Evolutionary conservation across 2,329 filamentous ascomycete genomes (phyloP), one percentile per base, ranked within the genome.

Genomic region (Cercospora janseana): DNA sequence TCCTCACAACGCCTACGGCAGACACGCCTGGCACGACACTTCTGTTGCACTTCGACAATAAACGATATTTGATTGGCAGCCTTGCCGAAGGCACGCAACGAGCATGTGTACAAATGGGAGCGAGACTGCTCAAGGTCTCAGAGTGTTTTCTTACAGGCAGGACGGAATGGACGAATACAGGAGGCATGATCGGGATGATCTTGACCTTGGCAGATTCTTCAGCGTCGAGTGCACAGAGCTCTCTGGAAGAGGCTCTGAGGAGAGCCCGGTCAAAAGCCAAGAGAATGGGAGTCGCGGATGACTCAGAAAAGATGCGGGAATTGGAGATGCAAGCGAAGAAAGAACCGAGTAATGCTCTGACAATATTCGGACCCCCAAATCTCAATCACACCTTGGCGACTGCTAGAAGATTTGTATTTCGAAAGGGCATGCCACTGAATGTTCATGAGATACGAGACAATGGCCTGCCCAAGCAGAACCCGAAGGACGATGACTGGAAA

Each of bases 11-110:
- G 52, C 92, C 92, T 10, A 93, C 92, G 59, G 86, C 85, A 52
- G 93, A 98, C 70, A 95, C 90, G 15, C 81, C 85, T 1, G 92
- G 92, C 46, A 88, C 88, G 2, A 80, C 81, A 42, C 69, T 97
- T 24, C 67, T 89, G 28, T 75, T 98, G 5, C 84, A 92, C 66
- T 91, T 90, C 64, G 87, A 92, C 61, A 80, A 83, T 62, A 85
- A 86, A 61, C 80, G 88, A 50, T 98, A 98, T 69, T 60, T 96
- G 12, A 86, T 98, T 63, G 93, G 93, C 15, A 85, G 86, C 62
- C 69, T 92, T 12, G 74, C 83, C 7, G 93, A 98, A 70, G 93
- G 92, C 12, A 86, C 86, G 0, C 93, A 97, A 73, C 80, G 93
- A 50, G 82, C 84, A 40, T 76, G 86, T 64, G 77, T 78, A 28